phyloP scores from a whole-genome alignment of 2,329 filamentous ascomycete genomes.

The Lachnellula suecica region DNA sequence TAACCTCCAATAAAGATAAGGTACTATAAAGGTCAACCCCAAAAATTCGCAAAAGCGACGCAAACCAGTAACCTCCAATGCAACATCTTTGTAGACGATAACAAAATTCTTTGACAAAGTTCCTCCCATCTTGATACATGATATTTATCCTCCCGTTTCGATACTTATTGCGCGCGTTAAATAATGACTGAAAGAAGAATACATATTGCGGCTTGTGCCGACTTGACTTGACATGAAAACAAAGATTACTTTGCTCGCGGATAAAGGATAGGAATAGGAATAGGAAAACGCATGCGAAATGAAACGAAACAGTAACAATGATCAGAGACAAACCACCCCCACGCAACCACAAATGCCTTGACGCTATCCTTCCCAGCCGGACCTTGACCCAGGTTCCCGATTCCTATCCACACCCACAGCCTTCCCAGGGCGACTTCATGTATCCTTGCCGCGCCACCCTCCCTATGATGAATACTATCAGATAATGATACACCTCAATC shows the following conservation, averaged over 20 bases:
- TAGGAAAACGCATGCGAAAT: not conserved
- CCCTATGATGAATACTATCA: no score
- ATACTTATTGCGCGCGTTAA: not conserved
- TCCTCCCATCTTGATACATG: constrained; percentile 3
- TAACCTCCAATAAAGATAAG: no score
- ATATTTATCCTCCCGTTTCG: constrained; percentile 1
- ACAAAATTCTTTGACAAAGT: constrained; percentile 3
- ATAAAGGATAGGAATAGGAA: not conserved
- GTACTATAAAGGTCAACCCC: no score
- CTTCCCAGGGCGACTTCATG: not conserved
- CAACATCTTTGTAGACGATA: constrained; percentile 6
- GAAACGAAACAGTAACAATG: not conserved
- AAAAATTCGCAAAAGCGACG: not conserved
- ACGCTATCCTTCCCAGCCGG: constrained; percentile 3
- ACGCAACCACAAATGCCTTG: constrained; percentile 13
- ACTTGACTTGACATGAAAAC: no score
- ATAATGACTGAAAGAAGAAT: not conserved
- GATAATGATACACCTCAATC: constrained; percentile 19
- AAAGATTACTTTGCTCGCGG: no score
- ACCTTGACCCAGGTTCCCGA: not conserved
- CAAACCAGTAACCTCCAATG: constrained; percentile 5
- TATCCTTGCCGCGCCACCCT: no score
- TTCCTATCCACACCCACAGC: not conserved
- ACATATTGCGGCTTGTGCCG: not conserved
- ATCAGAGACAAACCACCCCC: constrained; percentile 3